These are phyloP conservation scores for Secale cereale DNA, from an alignment of 176 grass and related monocot genomes.

Conservation along the genomic window DNA sequence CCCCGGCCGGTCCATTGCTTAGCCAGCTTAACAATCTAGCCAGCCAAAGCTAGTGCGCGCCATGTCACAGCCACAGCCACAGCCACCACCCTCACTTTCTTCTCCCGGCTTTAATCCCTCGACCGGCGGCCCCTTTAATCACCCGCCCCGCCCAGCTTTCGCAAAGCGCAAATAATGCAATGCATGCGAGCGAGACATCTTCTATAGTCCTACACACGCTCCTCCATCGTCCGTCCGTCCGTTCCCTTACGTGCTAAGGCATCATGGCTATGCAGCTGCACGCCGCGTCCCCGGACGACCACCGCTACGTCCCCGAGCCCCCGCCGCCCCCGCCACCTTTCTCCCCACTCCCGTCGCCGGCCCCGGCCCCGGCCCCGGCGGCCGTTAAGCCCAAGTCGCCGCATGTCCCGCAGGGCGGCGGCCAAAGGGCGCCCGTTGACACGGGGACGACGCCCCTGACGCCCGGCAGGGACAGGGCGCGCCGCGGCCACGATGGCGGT, in stretches of 20 bases:
- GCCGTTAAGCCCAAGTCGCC: background rate
- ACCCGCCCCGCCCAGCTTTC: background rate
- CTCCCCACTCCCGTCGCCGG: background rate
- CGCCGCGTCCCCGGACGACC: background rate
- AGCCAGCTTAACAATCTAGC: background rate
- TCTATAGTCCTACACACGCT: background rate
- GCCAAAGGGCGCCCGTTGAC: background rate
- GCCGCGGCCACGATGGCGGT: background rate
- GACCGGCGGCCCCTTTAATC: background rate
- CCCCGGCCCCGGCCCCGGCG: background rate
- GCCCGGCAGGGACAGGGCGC: background rate
- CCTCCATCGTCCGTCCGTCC: background rate
- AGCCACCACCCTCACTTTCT: background rate
- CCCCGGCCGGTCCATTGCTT: background rate
- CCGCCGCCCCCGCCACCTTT: background rate
- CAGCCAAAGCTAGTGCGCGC: background rate
- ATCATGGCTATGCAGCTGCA: slow-evolving; percentile 19
- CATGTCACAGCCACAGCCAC: background rate
- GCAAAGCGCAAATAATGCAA: background rate
- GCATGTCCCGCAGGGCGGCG: background rate
- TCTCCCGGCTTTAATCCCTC: background rate
- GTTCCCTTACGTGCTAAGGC: slow-evolving; percentile 32
- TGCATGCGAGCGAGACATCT: background rate
- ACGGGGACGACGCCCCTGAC: background rate
- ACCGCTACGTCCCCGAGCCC: background rate